Evolutionary conservation across 345 rosid species (phyloP).

Genomic region (Rhodamnia argentea): DNA sequence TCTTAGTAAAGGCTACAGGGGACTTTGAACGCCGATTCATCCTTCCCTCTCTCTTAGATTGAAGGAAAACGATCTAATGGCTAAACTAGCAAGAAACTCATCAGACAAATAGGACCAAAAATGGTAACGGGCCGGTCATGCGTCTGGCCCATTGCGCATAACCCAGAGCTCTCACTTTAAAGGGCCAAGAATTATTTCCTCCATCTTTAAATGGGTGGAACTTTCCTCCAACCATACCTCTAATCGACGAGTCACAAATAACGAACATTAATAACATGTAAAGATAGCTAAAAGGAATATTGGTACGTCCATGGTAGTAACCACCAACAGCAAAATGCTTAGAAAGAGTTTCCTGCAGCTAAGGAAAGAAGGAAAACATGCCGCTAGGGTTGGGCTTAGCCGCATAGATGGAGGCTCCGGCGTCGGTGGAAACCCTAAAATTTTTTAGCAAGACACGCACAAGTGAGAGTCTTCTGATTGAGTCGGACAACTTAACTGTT

Average conservation of each 20-base stretch:
- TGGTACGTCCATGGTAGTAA: not conserved
- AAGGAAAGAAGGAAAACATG: not conserved
- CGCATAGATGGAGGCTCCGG: no score
- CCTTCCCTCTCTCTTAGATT: not conserved
- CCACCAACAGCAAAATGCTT: not conserved
- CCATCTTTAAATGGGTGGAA: not conserved
- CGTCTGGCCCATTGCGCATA: not conserved
- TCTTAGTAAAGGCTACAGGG: not conserved
- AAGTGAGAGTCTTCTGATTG: no score
- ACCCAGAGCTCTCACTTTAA: not conserved
- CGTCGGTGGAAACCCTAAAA: no score
- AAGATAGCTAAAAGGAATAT: not conserved
- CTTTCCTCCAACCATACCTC: not conserved
- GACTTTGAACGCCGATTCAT: not conserved
- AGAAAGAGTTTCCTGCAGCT: not conserved
- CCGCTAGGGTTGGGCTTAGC: not conserved
- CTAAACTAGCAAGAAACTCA: not conserved
- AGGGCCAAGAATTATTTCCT: not conserved
- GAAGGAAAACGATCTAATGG: not conserved
- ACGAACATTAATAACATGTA: not conserved
- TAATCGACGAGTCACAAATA: not conserved
- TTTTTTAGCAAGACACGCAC: no score
- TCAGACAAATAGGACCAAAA: not conserved
- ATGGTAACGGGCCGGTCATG: not conserved
- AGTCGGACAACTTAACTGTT: no score